phyloP scores from a whole-genome alignment of 164 flowering plant genomes.

The Vitis rupestris region DNA sequence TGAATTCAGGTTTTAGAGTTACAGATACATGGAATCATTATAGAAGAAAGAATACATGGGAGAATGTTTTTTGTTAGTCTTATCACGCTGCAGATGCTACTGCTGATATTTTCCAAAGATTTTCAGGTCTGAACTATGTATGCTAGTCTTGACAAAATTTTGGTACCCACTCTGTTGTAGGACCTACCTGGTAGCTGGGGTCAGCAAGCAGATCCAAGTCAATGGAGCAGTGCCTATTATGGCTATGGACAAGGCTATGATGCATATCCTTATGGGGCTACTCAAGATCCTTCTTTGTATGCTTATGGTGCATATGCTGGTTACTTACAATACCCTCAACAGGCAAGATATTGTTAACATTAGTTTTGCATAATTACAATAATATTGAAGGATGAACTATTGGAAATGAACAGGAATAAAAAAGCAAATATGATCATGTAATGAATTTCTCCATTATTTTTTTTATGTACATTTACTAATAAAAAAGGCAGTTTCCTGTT shows the following conservation, averaged over 20 bases:
- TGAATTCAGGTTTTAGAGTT: too few species aligned
- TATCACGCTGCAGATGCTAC: neutral
- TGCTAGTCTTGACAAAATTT: conserved; percentile 1
- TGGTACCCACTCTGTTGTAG: conserved; percentile 34
- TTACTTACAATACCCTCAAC: conserved; percentile 81
- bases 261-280: conserved; percentile 80
- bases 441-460: too few species aligned
- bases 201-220: conserved; percentile 75
- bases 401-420: too few species aligned
- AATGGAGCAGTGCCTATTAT: conserved; percentile 79
- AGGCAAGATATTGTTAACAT: conserved; percentile 41
- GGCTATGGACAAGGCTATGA: conserved; percentile 97
- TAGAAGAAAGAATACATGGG: too few species aligned
- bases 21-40: too few species aligned
- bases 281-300: conserved; percentile 81
- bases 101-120: neutral
- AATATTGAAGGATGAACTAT: too few species aligned
- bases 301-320: conserved; percentile 86
- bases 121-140: neutral
- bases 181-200: conserved; percentile 68
- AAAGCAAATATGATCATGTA: too few species aligned
- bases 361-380: too few species aligned
- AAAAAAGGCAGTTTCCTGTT: too few species aligned
- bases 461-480: too few species aligned
- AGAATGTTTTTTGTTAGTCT: too few species aligned